Conservation (phyloP, 2,329 filamentous ascomycete species). For the Setomelanomma holmii region DNA sequence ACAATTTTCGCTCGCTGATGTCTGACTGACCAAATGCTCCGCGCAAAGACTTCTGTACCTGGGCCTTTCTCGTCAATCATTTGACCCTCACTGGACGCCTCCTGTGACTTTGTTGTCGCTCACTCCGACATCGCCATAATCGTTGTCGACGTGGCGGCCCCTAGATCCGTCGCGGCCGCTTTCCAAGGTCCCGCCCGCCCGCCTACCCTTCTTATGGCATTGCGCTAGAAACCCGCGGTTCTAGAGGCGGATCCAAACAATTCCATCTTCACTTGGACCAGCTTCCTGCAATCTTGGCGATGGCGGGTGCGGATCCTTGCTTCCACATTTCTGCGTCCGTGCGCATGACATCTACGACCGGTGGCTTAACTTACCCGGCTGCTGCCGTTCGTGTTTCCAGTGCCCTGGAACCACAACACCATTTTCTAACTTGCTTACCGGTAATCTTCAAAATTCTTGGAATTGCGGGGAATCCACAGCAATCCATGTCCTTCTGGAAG, state of each 20-base stretch:
- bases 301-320: neutral
- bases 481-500: slow-evolving; percentile 9
- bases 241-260: neutral
- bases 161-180: neutral
- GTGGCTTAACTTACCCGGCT: slow-evolving; percentile 17
- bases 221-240: slow-evolving; percentile 6
- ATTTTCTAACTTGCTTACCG: slow-evolving; percentile 6
- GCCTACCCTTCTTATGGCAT: neutral
- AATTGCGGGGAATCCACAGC: slow-evolving; percentile 1
- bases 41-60: too few relatives aligned
- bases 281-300: neutral
- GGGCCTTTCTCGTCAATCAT: too few relatives aligned
- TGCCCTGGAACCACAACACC: slow-evolving; percentile 9
- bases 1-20: neutral
- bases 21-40: neutral
- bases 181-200: neutral
- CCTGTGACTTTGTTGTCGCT: neutral
- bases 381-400: slow-evolving; percentile 24
- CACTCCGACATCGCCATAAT: neutral
- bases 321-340: slow-evolving; percentile 2
- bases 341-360: slow-evolving; percentile 5
- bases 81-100: too few relatives aligned
- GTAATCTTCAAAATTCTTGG: slow-evolving; percentile 1
- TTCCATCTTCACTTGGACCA: neutral
- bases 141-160: neutral